Percentiles rank a stretch among this genome's conserved stretches.
phyloP scores from a whole-genome alignment of 1,139 yeast species.

The Geotrichum fermentans region DNA sequence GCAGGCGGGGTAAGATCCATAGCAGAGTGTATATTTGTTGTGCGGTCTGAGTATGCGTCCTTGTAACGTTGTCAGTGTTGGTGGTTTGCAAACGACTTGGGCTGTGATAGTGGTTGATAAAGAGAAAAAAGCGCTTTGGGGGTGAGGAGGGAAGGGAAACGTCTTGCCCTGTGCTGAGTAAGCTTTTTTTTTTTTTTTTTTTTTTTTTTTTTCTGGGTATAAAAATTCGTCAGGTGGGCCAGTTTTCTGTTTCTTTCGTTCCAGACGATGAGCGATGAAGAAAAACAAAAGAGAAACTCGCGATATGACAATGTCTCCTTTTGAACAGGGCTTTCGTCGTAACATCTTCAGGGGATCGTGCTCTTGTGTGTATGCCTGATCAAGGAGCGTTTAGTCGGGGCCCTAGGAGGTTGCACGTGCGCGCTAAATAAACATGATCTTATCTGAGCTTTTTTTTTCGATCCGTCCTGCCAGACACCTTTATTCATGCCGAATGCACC shows the following conservation, averaged over 20 bases:
- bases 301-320: too few relatives aligned
- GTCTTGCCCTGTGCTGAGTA: neutral
- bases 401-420: neutral
- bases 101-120: neutral
- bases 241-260: neutral
- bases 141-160: neutral
- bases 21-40: constrained; percentile 1
- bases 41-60: neutral
- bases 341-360: neutral
- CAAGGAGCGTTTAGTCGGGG: neutral
- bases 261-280: neutral
- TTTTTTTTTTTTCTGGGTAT: too few relatives aligned
- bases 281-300: too few relatives aligned
- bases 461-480: too few relatives aligned
- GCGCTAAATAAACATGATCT: constrained; percentile 24
- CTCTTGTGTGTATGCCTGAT: neutral
- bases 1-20: constrained; percentile 15
- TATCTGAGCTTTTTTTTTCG: constrained; percentile 25
- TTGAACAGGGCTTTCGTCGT: too few relatives aligned
- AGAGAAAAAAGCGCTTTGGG: neutral
- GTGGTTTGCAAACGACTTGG: neutral
- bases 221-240: neutral
- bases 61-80: neutral
- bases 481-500: too few relatives aligned
- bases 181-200: too few relatives aligned